Evolutionary conservation across 345 rosid species (phyloP).

Genomic region (Eucalyptus paniculata): DNA sequence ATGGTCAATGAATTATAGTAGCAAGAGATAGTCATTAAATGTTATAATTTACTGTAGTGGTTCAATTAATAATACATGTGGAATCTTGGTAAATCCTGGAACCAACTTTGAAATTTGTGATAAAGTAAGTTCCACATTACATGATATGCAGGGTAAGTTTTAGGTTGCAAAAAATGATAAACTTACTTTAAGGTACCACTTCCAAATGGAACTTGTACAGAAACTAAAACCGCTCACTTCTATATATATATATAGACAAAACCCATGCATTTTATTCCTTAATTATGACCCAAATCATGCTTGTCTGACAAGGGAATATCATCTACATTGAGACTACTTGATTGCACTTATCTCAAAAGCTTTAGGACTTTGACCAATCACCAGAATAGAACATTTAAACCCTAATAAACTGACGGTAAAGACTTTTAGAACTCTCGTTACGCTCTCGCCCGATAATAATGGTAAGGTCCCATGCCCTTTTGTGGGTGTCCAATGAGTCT

Average conservation of each 20-base stretch:
- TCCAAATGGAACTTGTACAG: accelerated
- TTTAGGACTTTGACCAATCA: background rate
- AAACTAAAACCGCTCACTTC: background rate
- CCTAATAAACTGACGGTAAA: background rate
- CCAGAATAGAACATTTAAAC: background rate
- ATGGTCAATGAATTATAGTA: too few relatives aligned
- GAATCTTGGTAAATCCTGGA: accelerated
- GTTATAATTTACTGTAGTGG: too few relatives aligned
- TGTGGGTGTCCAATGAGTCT: background rate
- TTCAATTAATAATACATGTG: too few relatives aligned
- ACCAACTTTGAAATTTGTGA: accelerated
- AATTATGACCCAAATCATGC: background rate
- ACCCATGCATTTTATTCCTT: background rate
- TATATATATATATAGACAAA: background rate
- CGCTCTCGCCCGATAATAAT: background rate
- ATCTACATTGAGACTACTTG: background rate
- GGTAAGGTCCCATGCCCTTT: background rate
- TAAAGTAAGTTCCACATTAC: too few relatives aligned
- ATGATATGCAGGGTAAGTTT: too few relatives aligned
- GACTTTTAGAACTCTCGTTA: background rate
- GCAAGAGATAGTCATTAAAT: too few relatives aligned
- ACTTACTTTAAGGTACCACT: background rate
- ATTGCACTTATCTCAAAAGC: background rate
- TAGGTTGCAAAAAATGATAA: too few relatives aligned
- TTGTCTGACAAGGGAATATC: background rate